Evolutionary conservation across 2,329 filamentous ascomycete genomes (phyloP).

Genomic region (Atkinsonella texensis): DNA sequence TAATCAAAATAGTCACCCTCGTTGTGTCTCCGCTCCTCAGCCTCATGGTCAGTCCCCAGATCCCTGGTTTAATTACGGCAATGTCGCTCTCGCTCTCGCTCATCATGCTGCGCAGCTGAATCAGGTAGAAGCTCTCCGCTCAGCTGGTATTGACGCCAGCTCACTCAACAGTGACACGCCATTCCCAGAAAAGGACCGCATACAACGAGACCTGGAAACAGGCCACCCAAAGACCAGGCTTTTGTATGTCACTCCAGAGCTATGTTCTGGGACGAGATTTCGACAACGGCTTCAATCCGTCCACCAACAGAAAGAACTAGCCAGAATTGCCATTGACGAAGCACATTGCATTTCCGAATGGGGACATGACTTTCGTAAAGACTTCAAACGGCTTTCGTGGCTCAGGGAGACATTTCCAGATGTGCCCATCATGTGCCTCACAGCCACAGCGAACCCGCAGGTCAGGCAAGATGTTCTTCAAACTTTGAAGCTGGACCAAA

Average conservation of each 20-base stretch:
- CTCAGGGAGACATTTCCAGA: constrained; percentile 72
- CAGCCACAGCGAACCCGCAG: constrained; percentile 73
- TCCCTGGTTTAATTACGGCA: constrained; percentile 2
- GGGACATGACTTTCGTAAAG: constrained; percentile 93
- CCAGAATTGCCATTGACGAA: constrained; percentile 81
- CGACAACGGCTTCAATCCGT: constrained; percentile 62
- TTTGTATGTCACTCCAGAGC: constrained; percentile 87
- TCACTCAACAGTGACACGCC: constrained; percentile 80
- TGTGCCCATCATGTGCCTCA: constrained; percentile 85
- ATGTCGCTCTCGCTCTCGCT: neutral
- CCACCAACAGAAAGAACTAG: constrained; percentile 71
- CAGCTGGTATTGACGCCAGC: constrained; percentile 65
- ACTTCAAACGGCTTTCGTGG: constrained; percentile 79
- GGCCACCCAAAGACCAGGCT: constrained; percentile 75
- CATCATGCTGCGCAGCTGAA: constrained; percentile 51
- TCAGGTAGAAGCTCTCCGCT: constrained; percentile 70
- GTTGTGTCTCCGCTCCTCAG: constrained; percentile 83
- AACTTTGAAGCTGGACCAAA: constrained; percentile 55
- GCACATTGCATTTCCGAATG: constrained; percentile 97
- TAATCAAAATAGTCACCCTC: constrained; percentile 54
- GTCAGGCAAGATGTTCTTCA: constrained; percentile 75
- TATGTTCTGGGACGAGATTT: constrained; percentile 68
- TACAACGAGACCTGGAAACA: constrained; percentile 72
- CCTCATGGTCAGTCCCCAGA: constrained; percentile 54
- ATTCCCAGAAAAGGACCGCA: constrained; percentile 48